Evolutionary conservation across 1,284 basidiomycete genomes (phyloP), one percentile per base, ranked within the genome.

Genomic region (Entoloma clypeatum): DNA sequence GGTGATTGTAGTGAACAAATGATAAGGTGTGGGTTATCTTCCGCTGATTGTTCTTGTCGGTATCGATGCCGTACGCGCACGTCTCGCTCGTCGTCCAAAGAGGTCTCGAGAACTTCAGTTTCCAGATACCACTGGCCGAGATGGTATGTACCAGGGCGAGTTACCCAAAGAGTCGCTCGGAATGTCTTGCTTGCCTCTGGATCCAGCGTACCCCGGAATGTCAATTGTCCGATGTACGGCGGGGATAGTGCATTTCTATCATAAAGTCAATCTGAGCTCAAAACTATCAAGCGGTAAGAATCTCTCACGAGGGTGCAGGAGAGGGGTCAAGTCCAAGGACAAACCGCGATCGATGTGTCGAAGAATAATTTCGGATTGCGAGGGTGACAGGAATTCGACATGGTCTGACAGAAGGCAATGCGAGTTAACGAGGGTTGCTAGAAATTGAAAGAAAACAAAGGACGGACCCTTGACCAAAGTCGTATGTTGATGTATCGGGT

Each of bases 391-490:
- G 71, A 2, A 77, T 60, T 25, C 68, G 64, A 52, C 74, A 79
- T 1, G 78, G 69, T 10, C 88, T 90, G 39, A 11, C 39, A 26
- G 14, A 37, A 24, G n/a, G n/a, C n/a, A 16, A 32, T 40, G 18
- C 28, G 18, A 8, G 47, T 16, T 41, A 35, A 9, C 32, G 30
- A 42, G 11, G 41, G 25, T 23, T 37, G 18, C 22, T 16, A 39
- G 6, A 24, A 29, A 13, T 34, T 11, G 33, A 8, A 25, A 14
- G 29, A 35, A 23, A 32, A 26, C n/a, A 34, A 26, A n/a, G n/a
- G n/a, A 68, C 77, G 46, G 49, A 89, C 89, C 82, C 84, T 48
- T 62, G 54, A 3, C 62, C 61, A 52, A 92, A 91, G 58, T 89
- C 77, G 52, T 88, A 83, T 38, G 61, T 54, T 10, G 81, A 50